Conservation (phyloP, 2,329 filamentous ascomycete species). For the Pseudomassariella vexata region DNA sequence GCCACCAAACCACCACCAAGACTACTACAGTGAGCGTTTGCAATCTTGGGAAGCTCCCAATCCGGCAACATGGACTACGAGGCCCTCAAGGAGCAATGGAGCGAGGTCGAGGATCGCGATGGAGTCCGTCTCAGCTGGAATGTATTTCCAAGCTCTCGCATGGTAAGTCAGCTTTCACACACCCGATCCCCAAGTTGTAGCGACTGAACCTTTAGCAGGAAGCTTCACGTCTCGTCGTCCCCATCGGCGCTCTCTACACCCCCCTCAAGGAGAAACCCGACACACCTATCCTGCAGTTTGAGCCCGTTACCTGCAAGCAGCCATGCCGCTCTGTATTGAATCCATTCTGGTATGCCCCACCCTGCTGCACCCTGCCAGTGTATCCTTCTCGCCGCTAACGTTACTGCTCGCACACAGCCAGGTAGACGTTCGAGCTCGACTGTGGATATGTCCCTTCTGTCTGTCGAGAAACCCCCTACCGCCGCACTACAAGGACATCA, state of each 20-base stretch:
- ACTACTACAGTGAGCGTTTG: not conserved
- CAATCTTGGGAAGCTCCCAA: not conserved
- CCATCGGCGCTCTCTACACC: conserved; percentile 93
- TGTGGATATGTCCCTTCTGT: conserved; percentile 89
- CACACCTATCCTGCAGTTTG: conserved; percentile 85
- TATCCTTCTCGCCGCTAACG: not conserved
- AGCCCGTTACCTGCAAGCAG: conserved; percentile 93
- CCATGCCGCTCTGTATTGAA: conserved; percentile 95
- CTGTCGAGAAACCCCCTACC: conserved; percentile 77
- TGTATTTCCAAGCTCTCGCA: conserved; percentile 94
- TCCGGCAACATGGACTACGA: conserved; percentile 74
- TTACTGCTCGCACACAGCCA: conserved; percentile 54
- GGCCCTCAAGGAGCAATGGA: conserved; percentile 90
- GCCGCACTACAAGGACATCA: conserved; percentile 86
- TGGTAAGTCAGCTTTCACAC: conserved; percentile 52
- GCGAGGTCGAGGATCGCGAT: conserved; percentile 92
- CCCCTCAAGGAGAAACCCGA: conserved; percentile 92
- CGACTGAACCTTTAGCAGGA: conserved; percentile 45
- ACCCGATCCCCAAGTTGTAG: conserved; percentile 11
- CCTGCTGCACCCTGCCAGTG: not conserved
- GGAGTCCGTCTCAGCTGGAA: conserved; percentile 97
- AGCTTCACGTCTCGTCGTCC: conserved; percentile 89
- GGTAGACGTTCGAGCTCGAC: conserved; percentile 74
- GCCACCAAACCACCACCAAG: not conserved
- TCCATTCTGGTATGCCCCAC: conserved; percentile 73